These are phyloP conservation scores for Claviceps capensis DNA, from an alignment of 2,329 filamentous ascomycete genomes.

Conservation along the genomic window DNA sequence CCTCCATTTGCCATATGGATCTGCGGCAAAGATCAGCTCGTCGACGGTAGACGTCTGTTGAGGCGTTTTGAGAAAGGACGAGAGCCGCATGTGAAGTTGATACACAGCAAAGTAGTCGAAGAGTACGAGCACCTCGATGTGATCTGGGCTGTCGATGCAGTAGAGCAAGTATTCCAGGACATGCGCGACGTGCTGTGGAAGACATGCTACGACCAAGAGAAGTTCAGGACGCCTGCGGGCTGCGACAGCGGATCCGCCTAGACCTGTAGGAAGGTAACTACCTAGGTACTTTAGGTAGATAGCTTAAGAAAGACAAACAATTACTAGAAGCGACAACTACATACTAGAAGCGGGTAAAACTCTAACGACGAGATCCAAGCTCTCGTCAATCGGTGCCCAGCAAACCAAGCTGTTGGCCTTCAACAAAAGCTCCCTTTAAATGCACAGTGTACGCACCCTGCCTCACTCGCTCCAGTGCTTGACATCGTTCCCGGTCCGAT, in stretches of 20 bases:
- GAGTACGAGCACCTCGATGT: conserved; percentile 92
- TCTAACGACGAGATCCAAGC: too few relatives aligned
- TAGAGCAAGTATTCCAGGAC: conserved; percentile 71
- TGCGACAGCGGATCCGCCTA: conserved; percentile 31
- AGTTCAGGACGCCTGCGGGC: conserved; percentile 50
- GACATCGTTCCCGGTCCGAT: too few relatives aligned
- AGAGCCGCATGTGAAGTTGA: conserved; percentile 68
- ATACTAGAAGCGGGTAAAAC: too few relatives aligned
- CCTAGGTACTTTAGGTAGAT: not conserved
- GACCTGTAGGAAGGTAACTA: not conserved
- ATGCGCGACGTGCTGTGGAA: conserved; percentile 74
- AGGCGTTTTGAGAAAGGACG: conserved; percentile 59
- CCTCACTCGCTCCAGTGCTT: not conserved
- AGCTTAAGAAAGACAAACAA: too few relatives aligned
- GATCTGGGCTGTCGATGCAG: conserved; percentile 83
- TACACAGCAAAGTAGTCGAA: conserved; percentile 70
- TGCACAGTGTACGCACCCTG: not conserved
- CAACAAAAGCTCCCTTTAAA: not conserved
- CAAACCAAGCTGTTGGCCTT: not conserved
- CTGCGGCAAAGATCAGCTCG: conserved; percentile 67
- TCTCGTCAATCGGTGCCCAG: not conserved
- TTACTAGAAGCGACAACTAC: too few relatives aligned
- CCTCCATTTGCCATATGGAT: conserved; percentile 87
- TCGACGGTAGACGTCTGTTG: conserved; percentile 66
- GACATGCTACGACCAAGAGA: conserved; percentile 43